Evolutionary conservation across 768 basidiomycete species (phyloP), one percentile per base, ranked within the genome.

Genomic region (Auricularia auricula-judae): DNA sequence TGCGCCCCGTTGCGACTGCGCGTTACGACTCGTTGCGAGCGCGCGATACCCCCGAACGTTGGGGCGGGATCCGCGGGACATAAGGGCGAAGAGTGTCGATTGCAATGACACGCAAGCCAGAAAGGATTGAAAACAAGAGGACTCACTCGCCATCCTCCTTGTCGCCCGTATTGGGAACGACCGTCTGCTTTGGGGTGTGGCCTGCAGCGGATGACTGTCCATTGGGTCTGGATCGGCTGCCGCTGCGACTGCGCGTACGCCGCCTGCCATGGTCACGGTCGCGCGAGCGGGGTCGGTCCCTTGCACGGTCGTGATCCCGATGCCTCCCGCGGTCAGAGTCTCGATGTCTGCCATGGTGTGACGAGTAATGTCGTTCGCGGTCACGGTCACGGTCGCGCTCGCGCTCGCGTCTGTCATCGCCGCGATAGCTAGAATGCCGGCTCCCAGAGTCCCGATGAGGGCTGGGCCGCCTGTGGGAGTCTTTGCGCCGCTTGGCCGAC

Each of bases 121-220:
- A 10, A 54, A 44, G 29, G 44, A 42, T 61, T 63, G 63, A 63
- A 67, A 72, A 69, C 74, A 54, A 54, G 3, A 73, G 79, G 70
- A 93, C 93, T 89, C 76, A 95, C 92, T 96, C 93, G 80, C 90
- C 93, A 81, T 95, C 93, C 78, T 93, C 90, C 73, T 76, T 87
- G 68, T 91, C 90, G 2, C 62, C 51, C 63, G 59, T 70, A 63
- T 12, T 51, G 70, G 70, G 12, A 68, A 73, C 3, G 63, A 67
- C 42, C 71, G 72, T 66, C 63, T 67, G 29, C 73, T 74, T 63
- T 72, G 70, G 61, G 70, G 72, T 64, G 69, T 29, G 29, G 29
- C 2, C 29, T 29, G 29, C 29, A 29, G 3, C 39, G 8, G 39
- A 42, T 42, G 39, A 14, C 8, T 14, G 39, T 7, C 39, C 39